Base-by-base conservation (phyloP, 306 rosid genomes). In the Malus sylvestris region DNA sequence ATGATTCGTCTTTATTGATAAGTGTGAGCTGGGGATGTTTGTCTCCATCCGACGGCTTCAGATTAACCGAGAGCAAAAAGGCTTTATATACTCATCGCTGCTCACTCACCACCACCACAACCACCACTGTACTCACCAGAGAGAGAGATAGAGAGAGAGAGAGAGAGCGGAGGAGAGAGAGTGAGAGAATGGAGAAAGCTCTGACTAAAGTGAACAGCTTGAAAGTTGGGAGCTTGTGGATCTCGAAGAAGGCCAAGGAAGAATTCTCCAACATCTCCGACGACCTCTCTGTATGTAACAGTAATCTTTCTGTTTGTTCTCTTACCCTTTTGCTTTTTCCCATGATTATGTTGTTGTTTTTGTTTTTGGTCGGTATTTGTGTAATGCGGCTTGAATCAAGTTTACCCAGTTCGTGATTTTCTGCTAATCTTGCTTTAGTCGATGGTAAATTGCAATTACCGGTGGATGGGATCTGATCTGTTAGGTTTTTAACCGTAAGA, bases 231-330 rank as follows among this genome's bases (percentile, higher is more conserved):
- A 86, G 73, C 72, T 92, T 88, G 66, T 95, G 98, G 98, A 89
- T 95, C 82, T 75, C 96, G 19, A 92, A 90, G 88, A 92, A 90
- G 81, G 98, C 98, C 67, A 95, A 95, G 85, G 88, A 90, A 68
- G 98, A 95, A 78, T 68, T 95, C 76, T 73, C 97, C 44, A 88
- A 89, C 86, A 90, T 95, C 76, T 58, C 89, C 76, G 93, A 83
- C 45, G 98, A 95, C 68, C 75, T 95, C 83, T 65, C 84, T 78
- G 98, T 94, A 64, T 82, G 96, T 89, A 20, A 42, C 45, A 2
- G 45, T 10, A 42, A 42, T 42, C 45, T 42, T 42, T 42, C 45
- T 9, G 45, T 42, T 42, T 42, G 0, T 42, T 42, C 45, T 42
- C 45, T 6, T 40, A 53, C n/a, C 67, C 20, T 23, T 85, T 61